Evolutionary conservation across 768 basidiomycete genomes (phyloP).

Genomic region (Panaeolus cyanescens): DNA sequence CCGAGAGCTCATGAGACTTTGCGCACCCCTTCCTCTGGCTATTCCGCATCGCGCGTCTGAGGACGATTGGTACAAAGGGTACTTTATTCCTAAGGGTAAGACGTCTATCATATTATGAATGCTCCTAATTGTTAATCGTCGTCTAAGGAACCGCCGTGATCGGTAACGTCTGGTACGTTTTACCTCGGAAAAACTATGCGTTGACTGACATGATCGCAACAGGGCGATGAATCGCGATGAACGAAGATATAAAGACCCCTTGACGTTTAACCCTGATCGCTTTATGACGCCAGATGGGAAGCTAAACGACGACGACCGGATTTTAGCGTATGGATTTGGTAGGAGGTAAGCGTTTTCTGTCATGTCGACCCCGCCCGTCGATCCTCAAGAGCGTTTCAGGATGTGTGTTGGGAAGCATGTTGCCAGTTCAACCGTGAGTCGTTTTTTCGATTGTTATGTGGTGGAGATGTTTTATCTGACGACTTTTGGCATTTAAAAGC

Average conservation of each 20-base stretch:
- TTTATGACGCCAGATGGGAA: constrained; percentile 40
- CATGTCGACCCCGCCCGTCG: background rate
- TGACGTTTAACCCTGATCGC: constrained; percentile 44
- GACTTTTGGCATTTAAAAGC: too few species aligned
- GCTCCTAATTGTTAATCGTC: background rate
- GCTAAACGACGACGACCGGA: constrained; percentile 33
- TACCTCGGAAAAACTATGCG: background rate
- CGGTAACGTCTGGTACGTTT: constrained; percentile 23
- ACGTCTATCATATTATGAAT: too few species aligned
- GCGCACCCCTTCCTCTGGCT: constrained; percentile 15
- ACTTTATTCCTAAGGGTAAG: constrained; percentile 21
- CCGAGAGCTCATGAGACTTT: constrained; percentile 14
- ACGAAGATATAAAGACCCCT: constrained; percentile 29
- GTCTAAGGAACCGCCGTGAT: constrained; percentile 2
- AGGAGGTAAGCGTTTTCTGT: constrained; percentile 35
- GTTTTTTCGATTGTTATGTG: background rate
- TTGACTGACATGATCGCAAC: too few species aligned
- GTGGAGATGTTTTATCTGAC: background rate
- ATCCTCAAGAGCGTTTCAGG: constrained; percentile 3
- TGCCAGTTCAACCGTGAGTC: constrained; percentile 11
- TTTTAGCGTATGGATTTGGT: constrained; percentile 40
- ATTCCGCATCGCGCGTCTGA: constrained; percentile 21
- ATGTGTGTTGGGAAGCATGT: constrained; percentile 17
- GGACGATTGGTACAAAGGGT: constrained; percentile 26
- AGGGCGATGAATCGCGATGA: constrained; percentile 36